phyloP scores from a whole-genome alignment of 1,284 basidiomycete genomes.

The Ustilago trichophora region DNA sequence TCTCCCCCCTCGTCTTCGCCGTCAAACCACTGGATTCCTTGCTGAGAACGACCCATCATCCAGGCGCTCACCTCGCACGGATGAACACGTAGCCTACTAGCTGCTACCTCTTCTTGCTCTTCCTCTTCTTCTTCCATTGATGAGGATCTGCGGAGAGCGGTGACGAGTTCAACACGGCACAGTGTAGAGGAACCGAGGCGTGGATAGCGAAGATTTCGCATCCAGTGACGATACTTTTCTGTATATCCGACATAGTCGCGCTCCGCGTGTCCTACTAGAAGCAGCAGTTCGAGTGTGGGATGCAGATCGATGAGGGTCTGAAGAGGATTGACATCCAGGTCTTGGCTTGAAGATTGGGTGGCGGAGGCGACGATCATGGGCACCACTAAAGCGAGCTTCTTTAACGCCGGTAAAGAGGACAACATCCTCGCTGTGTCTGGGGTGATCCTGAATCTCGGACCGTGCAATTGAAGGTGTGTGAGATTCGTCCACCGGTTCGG shows the following conservation, averaged over 20 bases:
- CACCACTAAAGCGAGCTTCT: slow-evolving; percentile 16
- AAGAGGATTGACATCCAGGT: slow-evolving; percentile 25
- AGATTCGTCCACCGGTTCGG: slow-evolving; percentile 10
- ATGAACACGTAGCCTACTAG: no score
- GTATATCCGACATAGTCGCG: slow-evolving; percentile 28
- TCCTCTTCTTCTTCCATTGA: neutral
- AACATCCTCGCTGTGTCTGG: neutral
- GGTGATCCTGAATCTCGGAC: slow-evolving; percentile 24
- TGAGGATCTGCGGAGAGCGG: slow-evolving; percentile 1
- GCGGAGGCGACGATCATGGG: slow-evolving; percentile 26
- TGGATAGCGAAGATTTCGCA: slow-evolving; percentile 6
- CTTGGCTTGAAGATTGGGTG: neutral
- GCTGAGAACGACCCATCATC: slow-evolving; percentile 34
- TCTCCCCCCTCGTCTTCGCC: neutral
- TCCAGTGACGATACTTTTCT: slow-evolving; percentile 6
- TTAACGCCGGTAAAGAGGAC: slow-evolving; percentile 7
- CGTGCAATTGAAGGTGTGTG: slow-evolving; percentile 31
- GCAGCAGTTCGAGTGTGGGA: slow-evolving; percentile 5
- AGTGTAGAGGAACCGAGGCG: neutral
- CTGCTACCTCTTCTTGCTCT: no score
- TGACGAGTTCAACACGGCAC: slow-evolving; percentile 8
- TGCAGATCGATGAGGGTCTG: slow-evolving; percentile 24
- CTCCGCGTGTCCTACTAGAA: slow-evolving; percentile 32
- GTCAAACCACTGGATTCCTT: slow-evolving; percentile 16
- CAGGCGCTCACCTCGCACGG: slow-evolving; percentile 40